These are phyloP conservation scores for Eruca vesicaria DNA, from an alignment of 441 rosid species.

Conservation along the genomic window DNA sequence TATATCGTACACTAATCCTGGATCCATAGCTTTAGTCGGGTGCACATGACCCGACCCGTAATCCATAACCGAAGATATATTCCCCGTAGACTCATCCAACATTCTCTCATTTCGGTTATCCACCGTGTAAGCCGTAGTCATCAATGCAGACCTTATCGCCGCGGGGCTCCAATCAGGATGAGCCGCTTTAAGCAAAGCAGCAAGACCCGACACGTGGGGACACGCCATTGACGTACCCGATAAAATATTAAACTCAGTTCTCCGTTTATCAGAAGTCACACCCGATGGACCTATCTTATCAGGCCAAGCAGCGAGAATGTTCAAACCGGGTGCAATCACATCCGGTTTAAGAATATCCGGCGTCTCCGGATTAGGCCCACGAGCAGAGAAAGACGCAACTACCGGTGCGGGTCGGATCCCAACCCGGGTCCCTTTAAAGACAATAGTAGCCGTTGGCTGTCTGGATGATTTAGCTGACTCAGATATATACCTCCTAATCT, in stretches of 20 bases:
- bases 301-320: conserved; percentile 78
- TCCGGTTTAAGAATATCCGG: conserved; percentile 73
- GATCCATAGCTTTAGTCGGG: conserved; percentile 73
- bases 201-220: conserved; percentile 72
- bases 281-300: conserved; percentile 63
- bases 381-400: conserved; percentile 68
- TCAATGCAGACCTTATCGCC: conserved; percentile 63
- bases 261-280: conserved; percentile 49
- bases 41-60: conserved; percentile 79
- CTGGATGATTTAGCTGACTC: conserved; percentile 36
- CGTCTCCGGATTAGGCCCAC: conserved; percentile 71
- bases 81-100: conserved; percentile 62
- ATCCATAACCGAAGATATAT: conserved; percentile 57
- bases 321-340: conserved; percentile 69
- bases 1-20: conserved; percentile 61
- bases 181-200: conserved; percentile 64
- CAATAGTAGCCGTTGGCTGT: conserved; percentile 51
- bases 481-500: conserved; percentile 52
- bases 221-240: conserved; percentile 82
- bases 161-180: conserved; percentile 79
- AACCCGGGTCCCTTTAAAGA: conserved; percentile 60
- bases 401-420: conserved; percentile 64
- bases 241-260: conserved; percentile 59
- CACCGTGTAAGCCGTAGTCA: conserved; percentile 63
- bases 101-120: conserved; percentile 56